Evolutionary conservation across 1,284 basidiomycete genomes (phyloP).

Genomic region (Neonothopanus nambi): DNA sequence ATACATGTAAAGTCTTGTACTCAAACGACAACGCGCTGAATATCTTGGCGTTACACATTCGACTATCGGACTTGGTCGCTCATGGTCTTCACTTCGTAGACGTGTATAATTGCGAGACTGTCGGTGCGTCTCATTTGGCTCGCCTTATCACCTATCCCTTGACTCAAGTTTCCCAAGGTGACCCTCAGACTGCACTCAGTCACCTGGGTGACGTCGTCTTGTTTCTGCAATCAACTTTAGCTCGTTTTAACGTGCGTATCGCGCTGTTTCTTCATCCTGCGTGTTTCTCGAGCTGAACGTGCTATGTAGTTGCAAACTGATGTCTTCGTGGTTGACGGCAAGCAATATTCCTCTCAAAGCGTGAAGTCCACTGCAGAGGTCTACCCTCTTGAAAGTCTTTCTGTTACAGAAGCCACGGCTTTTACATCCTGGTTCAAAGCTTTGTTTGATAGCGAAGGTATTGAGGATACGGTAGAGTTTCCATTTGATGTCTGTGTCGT

Average conservation of each 20-base stretch:
- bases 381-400: constrained; percentile 42
- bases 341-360: constrained; percentile 49
- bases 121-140: constrained; percentile 50
- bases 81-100: constrained; percentile 63
- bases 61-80: constrained; percentile 60
- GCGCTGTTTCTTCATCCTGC: constrained; percentile 1
- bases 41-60: constrained; percentile 68
- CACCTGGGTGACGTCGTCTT: constrained; percentile 75
- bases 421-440: constrained; percentile 71
- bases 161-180: constrained; percentile 46
- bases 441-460: constrained; percentile 80
- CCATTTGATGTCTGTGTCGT: not conserved
- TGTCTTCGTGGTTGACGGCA: constrained; percentile 41
- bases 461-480: constrained; percentile 57
- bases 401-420: constrained; percentile 48
- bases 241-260: constrained; percentile 59
- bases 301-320: constrained; percentile 37
- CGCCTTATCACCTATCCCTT: constrained; percentile 8
- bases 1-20: constrained; percentile 64
- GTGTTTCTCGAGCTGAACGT: constrained; percentile 11
- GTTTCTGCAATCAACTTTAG: constrained; percentile 64
- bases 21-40: constrained; percentile 59
- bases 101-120: constrained; percentile 74
- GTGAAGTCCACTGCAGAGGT: constrained; percentile 50
- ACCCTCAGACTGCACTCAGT: constrained; percentile 76